phyloP scores from a whole-genome alignment of 192 early-diverging fungal genomes.

The Coemansia guatemalensis region DNA sequence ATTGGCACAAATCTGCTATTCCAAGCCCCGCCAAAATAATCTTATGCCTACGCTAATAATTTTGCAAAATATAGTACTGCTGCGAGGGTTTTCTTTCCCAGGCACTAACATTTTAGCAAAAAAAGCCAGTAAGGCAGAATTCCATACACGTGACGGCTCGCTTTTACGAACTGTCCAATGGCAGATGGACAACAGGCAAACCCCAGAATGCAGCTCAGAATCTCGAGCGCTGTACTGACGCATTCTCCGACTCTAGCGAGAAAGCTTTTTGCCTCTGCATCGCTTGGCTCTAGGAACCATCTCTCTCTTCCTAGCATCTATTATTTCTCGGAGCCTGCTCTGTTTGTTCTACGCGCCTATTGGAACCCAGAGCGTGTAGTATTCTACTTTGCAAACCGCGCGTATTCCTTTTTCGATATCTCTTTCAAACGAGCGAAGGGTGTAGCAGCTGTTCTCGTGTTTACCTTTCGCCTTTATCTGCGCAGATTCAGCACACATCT shows the following conservation, averaged over 20 bases:
- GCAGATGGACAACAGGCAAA: not conserved
- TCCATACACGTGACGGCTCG: not conserved
- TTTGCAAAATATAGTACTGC: too few relatives aligned
- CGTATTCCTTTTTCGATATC: not conserved
- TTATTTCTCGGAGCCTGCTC: not conserved
- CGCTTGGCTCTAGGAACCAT: too few relatives aligned
- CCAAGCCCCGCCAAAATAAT: too few relatives aligned
- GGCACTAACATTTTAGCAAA: not conserved
- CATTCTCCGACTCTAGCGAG: not conserved
- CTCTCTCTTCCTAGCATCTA: not conserved
- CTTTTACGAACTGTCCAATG: not conserved
- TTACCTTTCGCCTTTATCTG: not conserved
- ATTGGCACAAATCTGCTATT: too few relatives aligned
- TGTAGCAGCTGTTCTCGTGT: not conserved
- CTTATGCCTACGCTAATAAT: too few relatives aligned
- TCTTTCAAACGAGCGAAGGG: not conserved
- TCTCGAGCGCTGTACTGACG: not conserved
- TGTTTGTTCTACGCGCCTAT: not conserved
- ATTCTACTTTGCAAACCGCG: not conserved
- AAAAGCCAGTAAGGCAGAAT: not conserved
- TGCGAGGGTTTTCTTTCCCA: too few relatives aligned
- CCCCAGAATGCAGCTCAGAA: not conserved
- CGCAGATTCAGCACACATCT: not conserved
- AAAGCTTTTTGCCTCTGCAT: not conserved
- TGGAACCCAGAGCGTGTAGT: not conserved